These are phyloP conservation scores for Zoysia matrella DNA, from an alignment of 202 grass and related monocot species.

Conservation along the genomic window DNA sequence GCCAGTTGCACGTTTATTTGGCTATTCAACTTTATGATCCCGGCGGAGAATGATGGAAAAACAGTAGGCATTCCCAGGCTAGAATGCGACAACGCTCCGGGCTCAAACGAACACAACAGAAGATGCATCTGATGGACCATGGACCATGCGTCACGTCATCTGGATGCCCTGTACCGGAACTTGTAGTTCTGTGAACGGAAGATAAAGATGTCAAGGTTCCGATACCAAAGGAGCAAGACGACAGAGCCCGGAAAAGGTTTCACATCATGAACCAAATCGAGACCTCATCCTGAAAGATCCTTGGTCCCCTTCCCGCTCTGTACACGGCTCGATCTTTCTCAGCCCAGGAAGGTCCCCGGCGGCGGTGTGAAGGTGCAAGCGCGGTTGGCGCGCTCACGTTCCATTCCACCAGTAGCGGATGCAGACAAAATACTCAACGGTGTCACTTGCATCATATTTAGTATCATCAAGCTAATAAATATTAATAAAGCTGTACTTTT, in stretches of 20 bases:
- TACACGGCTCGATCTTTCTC: conserved; percentile 6
- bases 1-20: too few relatives aligned
- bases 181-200: conserved; percentile 3
- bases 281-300: conserved; percentile 56
- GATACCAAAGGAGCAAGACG: conserved; percentile 25
- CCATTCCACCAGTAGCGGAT: neutral
- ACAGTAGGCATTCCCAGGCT: neutral
- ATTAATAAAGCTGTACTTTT: too few relatives aligned
- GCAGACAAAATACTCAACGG: too few relatives aligned
- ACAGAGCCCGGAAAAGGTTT: neutral
- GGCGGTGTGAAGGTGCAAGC: neutral
- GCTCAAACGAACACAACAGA: neutral
- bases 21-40: neutral
- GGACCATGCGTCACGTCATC: conserved; percentile 25
- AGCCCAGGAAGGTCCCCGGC: neutral
- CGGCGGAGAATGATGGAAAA: neutral
- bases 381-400: neutral
- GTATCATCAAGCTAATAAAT: too few relatives aligned
- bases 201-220: neutral
- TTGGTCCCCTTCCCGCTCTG: conserved; percentile 50
- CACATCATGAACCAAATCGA: conserved; percentile 60
- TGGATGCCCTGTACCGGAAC: neutral
- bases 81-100: conserved; percentile 8
- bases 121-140: neutral
- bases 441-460: too few relatives aligned